phyloP scores from a whole-genome alignment of 257 asterid genomes.

The Penstemon eatonii region DNA sequence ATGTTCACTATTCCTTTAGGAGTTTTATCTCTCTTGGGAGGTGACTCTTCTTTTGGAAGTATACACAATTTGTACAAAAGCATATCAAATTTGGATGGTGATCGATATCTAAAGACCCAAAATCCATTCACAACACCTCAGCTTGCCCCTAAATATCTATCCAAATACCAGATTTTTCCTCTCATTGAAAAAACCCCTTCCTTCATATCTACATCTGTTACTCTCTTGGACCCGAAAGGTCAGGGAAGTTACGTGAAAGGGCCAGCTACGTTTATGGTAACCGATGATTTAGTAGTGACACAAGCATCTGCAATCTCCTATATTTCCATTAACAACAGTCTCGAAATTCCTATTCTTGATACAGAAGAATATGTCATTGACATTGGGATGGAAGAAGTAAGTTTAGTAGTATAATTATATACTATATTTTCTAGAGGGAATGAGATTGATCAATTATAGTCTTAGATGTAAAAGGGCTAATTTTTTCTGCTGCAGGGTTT shows the following conservation, averaged over 20 bases:
- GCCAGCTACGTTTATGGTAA: constrained; percentile 4
- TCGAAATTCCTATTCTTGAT: constrained; percentile 7
- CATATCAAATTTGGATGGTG: background rate
- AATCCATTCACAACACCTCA: background rate
- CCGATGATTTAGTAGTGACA: constrained; percentile 21
- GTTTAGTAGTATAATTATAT: too few relatives aligned
- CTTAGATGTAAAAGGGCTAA: too few relatives aligned
- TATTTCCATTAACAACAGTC: background rate
- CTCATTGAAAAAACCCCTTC: background rate
- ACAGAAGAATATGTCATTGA: constrained; percentile 14
- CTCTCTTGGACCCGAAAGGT: background rate
- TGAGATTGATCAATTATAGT: too few relatives aligned
- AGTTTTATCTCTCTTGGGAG: background rate
- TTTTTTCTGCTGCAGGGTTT: background rate
- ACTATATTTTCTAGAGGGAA: too few relatives aligned
- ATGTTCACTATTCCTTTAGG: constrained; percentile 15
- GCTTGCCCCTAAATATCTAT: background rate
- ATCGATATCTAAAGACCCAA: background rate
- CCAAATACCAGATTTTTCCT: constrained; percentile 9
- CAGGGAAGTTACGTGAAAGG: background rate
- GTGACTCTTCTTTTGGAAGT: background rate
- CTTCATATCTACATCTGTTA: background rate
- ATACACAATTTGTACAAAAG: constrained; percentile 18
- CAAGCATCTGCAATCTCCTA: background rate
- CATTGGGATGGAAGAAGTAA: constrained; percentile 26